Base-by-base conservation (phyloP, 2,329 filamentous ascomycete species). In the Aspergillus spinulosporus region DNA sequence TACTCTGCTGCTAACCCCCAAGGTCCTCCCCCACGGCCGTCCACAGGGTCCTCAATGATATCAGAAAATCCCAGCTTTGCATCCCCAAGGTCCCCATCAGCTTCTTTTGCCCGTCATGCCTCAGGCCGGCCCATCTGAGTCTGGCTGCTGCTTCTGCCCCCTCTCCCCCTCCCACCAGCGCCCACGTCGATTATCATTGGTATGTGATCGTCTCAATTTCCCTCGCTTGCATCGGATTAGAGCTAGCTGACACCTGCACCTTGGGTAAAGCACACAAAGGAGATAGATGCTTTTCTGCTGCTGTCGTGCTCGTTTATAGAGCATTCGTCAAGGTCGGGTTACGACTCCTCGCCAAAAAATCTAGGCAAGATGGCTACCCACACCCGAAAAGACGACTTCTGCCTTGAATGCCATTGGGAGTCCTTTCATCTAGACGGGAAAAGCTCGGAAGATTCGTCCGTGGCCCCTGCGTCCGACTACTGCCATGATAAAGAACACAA, bases 351-450 rank as follows among this genome's bases (percentile, higher is more conserved):
- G 15, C 12, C 14, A 32, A 9, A 52, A 52, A 46, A 31, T 11
- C 8, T 43, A 31, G 32, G 36, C 63, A 66, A 55, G 53, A 74
- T 74, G 72, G 62, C 66, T 49, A 64, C 68, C 53, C 68, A 70
- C 60, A 56, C 65, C 47, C 66, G 66, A 52, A 60, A 62, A 43
- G 66, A 68, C 49, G 67, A 72, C 52, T 74, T 71, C 59, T 76
- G 74, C 59, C 68, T 76, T 28, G 73, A 74, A 62, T 76, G 73
- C 57, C 72, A 73, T 44, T 76, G 73, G 74, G 70, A 75, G 47
- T 62, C 66, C 3, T 72, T 75, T 42, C 67, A 72, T 58, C 68
- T 74, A 39, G 68, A 71, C 54, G 65, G 66, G 5, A 68, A 69
- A 59, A 60, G 65, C 39, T 49, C 67, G 21, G 59, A 65, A 15